These are phyloP conservation scores for Fusarium fujikuroi DNA, from an alignment of 2,329 filamentous ascomycete genomes.

Conservation along the genomic window DNA sequence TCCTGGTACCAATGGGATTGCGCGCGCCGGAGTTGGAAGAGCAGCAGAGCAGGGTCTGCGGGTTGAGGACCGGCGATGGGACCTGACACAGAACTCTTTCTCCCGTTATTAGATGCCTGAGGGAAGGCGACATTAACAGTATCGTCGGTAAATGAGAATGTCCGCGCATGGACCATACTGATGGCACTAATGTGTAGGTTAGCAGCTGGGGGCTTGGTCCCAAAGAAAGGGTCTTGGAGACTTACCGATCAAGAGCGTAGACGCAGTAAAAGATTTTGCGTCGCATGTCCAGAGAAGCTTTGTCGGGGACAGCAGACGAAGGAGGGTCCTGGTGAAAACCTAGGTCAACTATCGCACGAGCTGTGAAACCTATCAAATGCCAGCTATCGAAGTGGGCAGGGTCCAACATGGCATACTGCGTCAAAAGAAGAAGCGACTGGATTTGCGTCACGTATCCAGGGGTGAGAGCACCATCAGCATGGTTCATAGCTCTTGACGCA, in stretches of 20 bases:
- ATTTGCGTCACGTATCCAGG: constrained; percentile 88
- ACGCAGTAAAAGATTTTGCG: constrained; percentile 90
- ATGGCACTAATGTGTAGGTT: constrained; percentile 69
- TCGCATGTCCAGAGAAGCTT: constrained; percentile 77
- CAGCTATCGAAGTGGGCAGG: constrained; percentile 93
- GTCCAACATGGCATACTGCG: constrained; percentile 90
- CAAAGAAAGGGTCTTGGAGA: background rate
- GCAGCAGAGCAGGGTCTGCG: constrained; percentile 76
- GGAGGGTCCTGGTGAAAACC: constrained; percentile 94
- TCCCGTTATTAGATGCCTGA: constrained; percentile 57
- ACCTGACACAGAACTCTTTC: constrained; percentile 55
- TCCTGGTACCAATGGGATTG: constrained; percentile 92
- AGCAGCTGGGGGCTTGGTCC: constrained; percentile 17
- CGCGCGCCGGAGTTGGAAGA: constrained; percentile 85
- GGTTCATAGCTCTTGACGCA: constrained; percentile 73
- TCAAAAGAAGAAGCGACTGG: constrained; percentile 85
- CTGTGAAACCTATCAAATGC: constrained; percentile 92
- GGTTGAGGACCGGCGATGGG: constrained; percentile 59
- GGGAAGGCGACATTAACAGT: constrained; percentile 85
- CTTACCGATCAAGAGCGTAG: constrained; percentile 86
- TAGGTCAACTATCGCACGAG: constrained; percentile 86
- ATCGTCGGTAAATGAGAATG: constrained; percentile 94
- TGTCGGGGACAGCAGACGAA: constrained; percentile 73
- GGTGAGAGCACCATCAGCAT: constrained; percentile 84
- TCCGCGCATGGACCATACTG: constrained; percentile 85